Evolutionary conservation across 192 early-diverging fungal species (phyloP).

Genomic region (Backusella macrospora): DNA sequence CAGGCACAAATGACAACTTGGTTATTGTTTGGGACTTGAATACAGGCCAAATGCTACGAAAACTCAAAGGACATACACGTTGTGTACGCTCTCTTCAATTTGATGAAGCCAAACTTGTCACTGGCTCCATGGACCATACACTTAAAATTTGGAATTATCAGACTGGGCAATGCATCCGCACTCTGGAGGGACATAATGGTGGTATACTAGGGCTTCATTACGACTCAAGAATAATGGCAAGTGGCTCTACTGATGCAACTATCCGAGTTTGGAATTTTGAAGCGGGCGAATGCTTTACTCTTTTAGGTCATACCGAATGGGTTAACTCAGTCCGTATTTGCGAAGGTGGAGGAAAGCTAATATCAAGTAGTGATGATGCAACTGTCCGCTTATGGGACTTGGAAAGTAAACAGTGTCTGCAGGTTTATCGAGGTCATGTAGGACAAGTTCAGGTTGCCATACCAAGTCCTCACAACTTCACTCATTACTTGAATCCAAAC

Average conservation of each 20-base stretch:
- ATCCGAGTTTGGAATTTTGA: conserved; percentile 86
- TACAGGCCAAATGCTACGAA: conserved; percentile 71
- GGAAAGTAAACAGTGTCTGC: conserved; percentile 58
- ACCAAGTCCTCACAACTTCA: conserved; percentile 18
- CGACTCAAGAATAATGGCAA: conserved; percentile 70
- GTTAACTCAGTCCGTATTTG: conserved; percentile 85
- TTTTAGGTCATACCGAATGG: conserved; percentile 81
- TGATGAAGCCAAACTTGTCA: conserved; percentile 90
- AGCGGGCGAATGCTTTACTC: conserved; percentile 60
- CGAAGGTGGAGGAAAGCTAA: conserved; percentile 57
- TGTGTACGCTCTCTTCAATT: conserved; percentile 89
- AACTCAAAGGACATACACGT: conserved; percentile 82
- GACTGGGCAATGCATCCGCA: conserved; percentile 81
- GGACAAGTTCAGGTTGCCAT: conserved; percentile 62
- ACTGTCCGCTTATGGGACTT: conserved; percentile 84
- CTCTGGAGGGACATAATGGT: conserved; percentile 67
- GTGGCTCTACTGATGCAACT: conserved; percentile 78
- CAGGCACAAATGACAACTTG: conserved; percentile 85
- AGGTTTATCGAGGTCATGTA: conserved; percentile 67
- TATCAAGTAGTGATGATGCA: conserved; percentile 88
- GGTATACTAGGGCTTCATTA: conserved; percentile 85
- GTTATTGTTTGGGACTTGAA: conserved; percentile 86
- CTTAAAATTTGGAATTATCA: conserved; percentile 91
- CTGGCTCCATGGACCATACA: conserved; percentile 88
- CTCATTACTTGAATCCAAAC: conserved; percentile 28